Base-by-base conservation (phyloP, 768 basidiomycete genomes). In the Gyrodon lividus region DNA sequence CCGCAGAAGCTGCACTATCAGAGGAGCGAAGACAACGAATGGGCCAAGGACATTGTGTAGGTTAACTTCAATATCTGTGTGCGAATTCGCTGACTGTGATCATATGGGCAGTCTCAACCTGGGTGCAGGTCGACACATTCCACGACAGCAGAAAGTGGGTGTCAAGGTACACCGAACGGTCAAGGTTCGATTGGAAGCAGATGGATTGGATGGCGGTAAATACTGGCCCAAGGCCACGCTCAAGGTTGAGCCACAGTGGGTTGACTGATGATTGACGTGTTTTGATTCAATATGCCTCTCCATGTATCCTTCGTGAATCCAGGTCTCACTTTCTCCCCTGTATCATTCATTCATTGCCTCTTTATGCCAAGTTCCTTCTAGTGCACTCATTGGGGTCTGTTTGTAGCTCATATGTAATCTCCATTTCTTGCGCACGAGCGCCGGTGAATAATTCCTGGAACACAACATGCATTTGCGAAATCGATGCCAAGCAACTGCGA, bases 111-210 rank as follows among this genome's bases (percentile, higher is more conserved):
- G 67, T 3, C 3, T 67, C 24, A 79, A 81, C 41, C 64, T 70
- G 26, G 79, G 77, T 5, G 54, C 59, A 16, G 74, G 75, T 2
- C 70, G 79, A 38, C 59, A 63, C 6, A 68, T 80, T 39, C 77
- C 74, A 4, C 71, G 64, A 48, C 77, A 77, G 50, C 37, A 55
- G 0, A 49, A 55, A 0, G 61, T 70, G 12, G 72, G 69, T 0
- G 54, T 74, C 43, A 74, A 76, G 54, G 39, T 81, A 1, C 81
- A 82, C 49, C 63, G 79, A 9, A 65, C 74, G 22, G 81, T 82
- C 48, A 68, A 69, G 55, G 57, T 76, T 54, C 72, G 84, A 50
- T 74, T 83, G 74, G 78, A 82, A 23, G 77, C 82, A 1, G 60
- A 70, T 23, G 67, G 69, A 0, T 46, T 69, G 35, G n/a, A 17